Conservation (phyloP, 2,329 filamentous ascomycete genomes). For the Phoma herbarum region DNA sequence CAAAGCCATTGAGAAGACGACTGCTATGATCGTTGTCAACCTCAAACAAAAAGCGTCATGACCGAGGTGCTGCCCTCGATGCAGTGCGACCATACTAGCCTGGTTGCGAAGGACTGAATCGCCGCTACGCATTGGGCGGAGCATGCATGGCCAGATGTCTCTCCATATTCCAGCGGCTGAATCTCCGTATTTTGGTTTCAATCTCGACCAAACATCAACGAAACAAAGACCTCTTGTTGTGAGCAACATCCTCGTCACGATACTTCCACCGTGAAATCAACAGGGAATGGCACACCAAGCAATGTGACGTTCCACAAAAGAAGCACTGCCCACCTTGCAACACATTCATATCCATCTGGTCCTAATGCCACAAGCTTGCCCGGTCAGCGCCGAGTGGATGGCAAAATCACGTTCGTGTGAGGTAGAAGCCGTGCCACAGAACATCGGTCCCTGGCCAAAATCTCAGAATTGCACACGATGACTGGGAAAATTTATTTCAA, state of each 20-base stretch:
- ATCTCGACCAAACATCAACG: background rate
- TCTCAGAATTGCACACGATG: background rate
- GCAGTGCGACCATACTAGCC: conserved; percentile 2
- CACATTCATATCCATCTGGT: background rate
- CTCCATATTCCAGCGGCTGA: conserved; percentile 2
- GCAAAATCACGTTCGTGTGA: background rate
- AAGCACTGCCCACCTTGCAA: background rate
- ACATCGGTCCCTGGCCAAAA: background rate
- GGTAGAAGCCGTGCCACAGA: background rate
- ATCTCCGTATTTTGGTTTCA: background rate
- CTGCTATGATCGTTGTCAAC: background rate
- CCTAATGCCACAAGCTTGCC: background rate
- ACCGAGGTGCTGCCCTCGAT: background rate
- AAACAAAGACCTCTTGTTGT: background rate
- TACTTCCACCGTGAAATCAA: background rate
- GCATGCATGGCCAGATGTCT: background rate
- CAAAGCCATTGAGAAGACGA: background rate
- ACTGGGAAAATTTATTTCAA: background rate
- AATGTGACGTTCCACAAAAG: conserved; percentile 7
- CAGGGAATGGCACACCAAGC: background rate
- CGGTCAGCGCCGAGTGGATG: background rate
- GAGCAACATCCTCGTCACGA: background rate
- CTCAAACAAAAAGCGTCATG: conserved; percentile 1
- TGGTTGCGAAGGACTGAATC: conserved; percentile 5
- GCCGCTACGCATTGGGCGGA: background rate